Conservation (phyloP, 2,329 filamentous ascomycete species). For the Fusarium incarnatum region DNA sequence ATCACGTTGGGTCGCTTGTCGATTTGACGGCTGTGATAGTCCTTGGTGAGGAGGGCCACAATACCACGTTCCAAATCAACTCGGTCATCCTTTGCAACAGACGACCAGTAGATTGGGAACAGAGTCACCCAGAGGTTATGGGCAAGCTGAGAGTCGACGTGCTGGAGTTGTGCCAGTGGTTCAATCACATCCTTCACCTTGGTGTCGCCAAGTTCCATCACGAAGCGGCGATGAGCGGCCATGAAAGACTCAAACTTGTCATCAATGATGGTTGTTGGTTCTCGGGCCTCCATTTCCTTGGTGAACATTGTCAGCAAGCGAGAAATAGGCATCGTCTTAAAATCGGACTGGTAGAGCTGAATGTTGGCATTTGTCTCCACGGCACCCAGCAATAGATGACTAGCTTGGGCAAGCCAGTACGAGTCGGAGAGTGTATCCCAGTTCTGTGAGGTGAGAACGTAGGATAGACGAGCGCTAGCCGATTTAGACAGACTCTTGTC, state of each 20-base stretch:
- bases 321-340: constrained; percentile 79
- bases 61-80: constrained; percentile 90
- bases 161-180: constrained; percentile 90
- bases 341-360: constrained; percentile 85
- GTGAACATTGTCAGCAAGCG: constrained; percentile 78
- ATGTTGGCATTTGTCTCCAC: constrained; percentile 85
- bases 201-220: constrained; percentile 84
- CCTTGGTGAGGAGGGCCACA: constrained; percentile 90
- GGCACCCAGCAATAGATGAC: constrained; percentile 90
- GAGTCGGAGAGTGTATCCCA: constrained; percentile 96
- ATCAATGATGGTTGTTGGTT: constrained; percentile 78
- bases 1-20: constrained; percentile 97
- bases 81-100: constrained; percentile 86
- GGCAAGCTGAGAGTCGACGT: constrained; percentile 83
- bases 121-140: constrained; percentile 91
- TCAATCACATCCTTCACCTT: constrained; percentile 90
- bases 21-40: constrained; percentile 93
- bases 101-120: constrained; percentile 95
- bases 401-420: constrained; percentile 96
- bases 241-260: constrained; percentile 85
- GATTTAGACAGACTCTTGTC: constrained; percentile 94
- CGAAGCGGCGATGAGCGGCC: constrained; percentile 82
- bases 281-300: constrained; percentile 78
- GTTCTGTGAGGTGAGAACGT: constrained; percentile 91
- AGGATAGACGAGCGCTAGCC: constrained; percentile 87